Conservation (phyloP, 75 land plant genomes). For the Pinus albicaulis region DNA sequence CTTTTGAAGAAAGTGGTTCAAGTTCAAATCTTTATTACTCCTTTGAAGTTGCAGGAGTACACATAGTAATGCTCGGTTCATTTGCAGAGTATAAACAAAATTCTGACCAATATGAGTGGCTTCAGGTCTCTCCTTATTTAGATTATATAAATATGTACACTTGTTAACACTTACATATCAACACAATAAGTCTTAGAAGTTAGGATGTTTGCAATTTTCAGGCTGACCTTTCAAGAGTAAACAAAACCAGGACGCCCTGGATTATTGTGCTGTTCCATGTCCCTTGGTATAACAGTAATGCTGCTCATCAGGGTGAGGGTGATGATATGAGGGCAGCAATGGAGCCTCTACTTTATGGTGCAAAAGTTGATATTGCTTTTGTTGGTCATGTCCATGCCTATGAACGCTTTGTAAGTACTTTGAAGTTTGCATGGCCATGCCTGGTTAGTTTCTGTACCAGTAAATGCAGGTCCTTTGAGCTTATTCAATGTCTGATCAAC, state of each 20-base stretch:
- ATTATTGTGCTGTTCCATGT: constrained; percentile 46
- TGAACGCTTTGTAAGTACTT: constrained; percentile 41
- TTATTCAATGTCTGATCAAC: not conserved
- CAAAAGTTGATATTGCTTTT: constrained; percentile 31
- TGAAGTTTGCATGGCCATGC: not conserved
- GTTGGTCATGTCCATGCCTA: constrained; percentile 56
- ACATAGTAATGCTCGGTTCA: constrained; percentile 61
- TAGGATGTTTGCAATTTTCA: constrained; percentile 18
- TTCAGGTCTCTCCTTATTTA: constrained; percentile 35
- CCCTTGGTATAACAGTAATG: constrained; percentile 56
- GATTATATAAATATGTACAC: not conserved
- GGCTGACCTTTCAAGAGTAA: constrained; percentile 44
- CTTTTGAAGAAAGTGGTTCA: constrained; percentile 52
- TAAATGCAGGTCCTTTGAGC: not conserved
- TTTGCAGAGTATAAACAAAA: constrained; percentile 20
- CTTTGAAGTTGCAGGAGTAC: constrained; percentile 56
- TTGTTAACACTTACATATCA: not conserved
- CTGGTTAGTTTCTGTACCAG: not conserved
- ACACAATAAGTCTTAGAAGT: not conserved
- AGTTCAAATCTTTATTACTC: constrained; percentile 62
- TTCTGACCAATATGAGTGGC: constrained; percentile 57
- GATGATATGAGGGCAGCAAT: constrained; percentile 41
- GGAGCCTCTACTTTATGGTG: constrained; percentile 30
- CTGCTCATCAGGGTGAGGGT: constrained; percentile 42
- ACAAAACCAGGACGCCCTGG: constrained; percentile 46